Conservation (phyloP, 805 yeast genomes). For the Peterozyma toletana region DNA sequence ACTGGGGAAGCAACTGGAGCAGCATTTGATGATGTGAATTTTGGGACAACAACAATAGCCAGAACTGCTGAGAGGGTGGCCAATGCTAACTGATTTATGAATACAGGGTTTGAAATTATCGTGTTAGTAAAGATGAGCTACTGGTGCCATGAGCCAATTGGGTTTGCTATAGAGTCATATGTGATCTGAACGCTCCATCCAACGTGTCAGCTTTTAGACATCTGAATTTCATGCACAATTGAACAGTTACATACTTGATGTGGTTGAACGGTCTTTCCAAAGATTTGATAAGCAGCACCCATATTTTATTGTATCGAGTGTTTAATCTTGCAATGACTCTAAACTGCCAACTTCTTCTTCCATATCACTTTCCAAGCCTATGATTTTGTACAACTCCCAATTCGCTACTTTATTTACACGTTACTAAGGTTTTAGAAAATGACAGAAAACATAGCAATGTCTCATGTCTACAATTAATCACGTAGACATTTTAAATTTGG, state of each 20-base stretch:
- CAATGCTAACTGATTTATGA: slow-evolving; percentile 49
- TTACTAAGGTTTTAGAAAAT: too few species aligned
- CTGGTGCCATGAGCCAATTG: not conserved
- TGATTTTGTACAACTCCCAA: too few species aligned
- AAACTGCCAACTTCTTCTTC: too few species aligned
- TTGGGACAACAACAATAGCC: slow-evolving; percentile 51
- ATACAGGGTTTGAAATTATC: not conserved
- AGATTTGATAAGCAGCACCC: slow-evolving; percentile 79
- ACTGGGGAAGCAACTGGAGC: slow-evolving; percentile 55
- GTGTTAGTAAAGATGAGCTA: not conserved
- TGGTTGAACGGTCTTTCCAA: slow-evolving; percentile 79
- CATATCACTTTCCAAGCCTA: too few species aligned
- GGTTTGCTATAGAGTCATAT: not conserved
- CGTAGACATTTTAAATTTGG: too few species aligned
- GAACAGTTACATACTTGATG: slow-evolving; percentile 48
- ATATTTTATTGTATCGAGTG: slow-evolving; percentile 25
- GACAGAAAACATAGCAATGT: too few species aligned
- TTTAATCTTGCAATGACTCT: too few species aligned
- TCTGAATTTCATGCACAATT: not conserved
- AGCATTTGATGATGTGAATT: slow-evolving; percentile 29
- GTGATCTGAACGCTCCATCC: not conserved
- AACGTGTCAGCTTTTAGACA: too few species aligned
- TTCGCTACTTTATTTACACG: too few species aligned
- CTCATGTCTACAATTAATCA: too few species aligned
- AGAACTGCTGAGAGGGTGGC: slow-evolving; percentile 70